These are phyloP conservation scores for Petunia secreta DNA, from an alignment of 257 asterid genomes.

Conservation along the genomic window DNA sequence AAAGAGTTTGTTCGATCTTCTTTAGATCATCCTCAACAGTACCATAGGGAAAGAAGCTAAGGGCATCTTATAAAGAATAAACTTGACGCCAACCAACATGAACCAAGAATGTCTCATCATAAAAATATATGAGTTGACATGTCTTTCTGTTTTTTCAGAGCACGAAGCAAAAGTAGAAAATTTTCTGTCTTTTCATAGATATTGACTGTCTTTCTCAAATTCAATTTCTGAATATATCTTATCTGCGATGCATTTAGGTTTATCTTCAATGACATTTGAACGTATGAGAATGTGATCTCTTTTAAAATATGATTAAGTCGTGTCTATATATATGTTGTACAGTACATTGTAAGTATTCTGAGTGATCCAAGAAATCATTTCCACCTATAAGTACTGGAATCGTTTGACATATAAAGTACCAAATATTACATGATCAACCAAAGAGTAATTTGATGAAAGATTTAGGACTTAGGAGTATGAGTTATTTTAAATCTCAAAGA, in stretches of 20 bases:
- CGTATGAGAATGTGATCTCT: neutral
- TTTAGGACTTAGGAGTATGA: neutral
- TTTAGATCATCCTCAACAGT: too few species aligned
- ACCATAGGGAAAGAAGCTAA: too few species aligned
- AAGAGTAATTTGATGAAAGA: neutral
- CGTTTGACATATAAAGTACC: neutral
- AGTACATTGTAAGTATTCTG: neutral
- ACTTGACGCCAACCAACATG: neutral
- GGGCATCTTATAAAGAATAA: neutral
- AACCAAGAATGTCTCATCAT: conserved; percentile 14
- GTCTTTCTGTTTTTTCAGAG: neutral
- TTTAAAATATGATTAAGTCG: neutral
- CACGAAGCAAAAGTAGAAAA: neutral
- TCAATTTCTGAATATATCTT: neutral
- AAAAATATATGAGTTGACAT: neutral
- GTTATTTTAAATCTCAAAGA: neutral
- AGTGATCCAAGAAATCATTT: neutral
- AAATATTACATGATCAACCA: neutral
- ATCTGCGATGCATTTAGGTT: neutral
- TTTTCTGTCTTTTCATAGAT: neutral
- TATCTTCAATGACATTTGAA: neutral
- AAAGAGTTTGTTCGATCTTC: neutral
- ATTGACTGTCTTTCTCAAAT: neutral
- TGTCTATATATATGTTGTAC: neutral
- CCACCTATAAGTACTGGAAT: neutral